Percentiles rank a stretch among this genome's conserved stretches.
phyloP scores from a whole-genome alignment of 768 basidiomycete genomes.

The Lentinus brumalis region DNA sequence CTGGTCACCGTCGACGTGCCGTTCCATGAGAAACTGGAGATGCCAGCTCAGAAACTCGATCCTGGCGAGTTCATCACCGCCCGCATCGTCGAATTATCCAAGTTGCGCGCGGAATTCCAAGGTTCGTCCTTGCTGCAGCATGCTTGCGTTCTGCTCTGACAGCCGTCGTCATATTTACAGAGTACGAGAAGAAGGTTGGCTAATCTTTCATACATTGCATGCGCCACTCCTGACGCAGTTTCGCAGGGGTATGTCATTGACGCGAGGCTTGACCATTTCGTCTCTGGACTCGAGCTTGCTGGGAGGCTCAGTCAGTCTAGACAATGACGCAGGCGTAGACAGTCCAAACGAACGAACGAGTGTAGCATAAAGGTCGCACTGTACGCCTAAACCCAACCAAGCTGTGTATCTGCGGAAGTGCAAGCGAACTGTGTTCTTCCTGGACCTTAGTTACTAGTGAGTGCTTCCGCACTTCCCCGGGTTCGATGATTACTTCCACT shows the following conservation, averaged over 20 bases:
- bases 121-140: conserved; percentile 45
- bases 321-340: background rate
- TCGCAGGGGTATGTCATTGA: conserved; percentile 59
- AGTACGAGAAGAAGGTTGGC: conserved; percentile 59
- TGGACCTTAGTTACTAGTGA: no score
- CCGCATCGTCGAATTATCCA: conserved; percentile 66
- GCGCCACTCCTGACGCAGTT: background rate
- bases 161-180: conserved; percentile 34
- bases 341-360: background rate
- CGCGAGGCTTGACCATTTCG: conserved; percentile 76
- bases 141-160: background rate
- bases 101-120: conserved; percentile 63
- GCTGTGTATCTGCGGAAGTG: no score
- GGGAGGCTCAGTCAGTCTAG: conserved; percentile 33
- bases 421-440: no score
- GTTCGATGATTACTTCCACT: no score
- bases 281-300: conserved; percentile 65
- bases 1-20: conserved; percentile 72
- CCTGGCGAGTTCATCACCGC: conserved; percentile 84
- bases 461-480: no score
- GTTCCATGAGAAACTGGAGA: conserved; percentile 66
- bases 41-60: conserved; percentile 76
- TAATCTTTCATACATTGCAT: background rate
- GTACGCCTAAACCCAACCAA: background rate
- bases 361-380: background rate